Evolutionary conservation across 495 filamentous ascomycete genomes (phyloP).

Genomic region (Aspergillus bridgeri): DNA sequence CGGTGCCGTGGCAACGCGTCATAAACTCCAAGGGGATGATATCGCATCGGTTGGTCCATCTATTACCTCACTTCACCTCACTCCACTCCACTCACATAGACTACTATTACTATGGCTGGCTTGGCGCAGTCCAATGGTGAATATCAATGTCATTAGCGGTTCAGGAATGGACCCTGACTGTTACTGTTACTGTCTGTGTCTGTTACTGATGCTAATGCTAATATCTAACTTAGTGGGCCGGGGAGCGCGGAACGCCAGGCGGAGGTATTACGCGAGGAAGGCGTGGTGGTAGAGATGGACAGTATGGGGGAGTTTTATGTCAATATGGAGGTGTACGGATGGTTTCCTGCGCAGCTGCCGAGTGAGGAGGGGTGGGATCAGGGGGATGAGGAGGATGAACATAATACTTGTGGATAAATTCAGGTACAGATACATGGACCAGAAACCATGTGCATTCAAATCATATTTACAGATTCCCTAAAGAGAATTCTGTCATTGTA

Average conservation of each 20-base stretch:
- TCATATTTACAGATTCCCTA: conserved; percentile 15
- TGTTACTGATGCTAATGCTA: no score
- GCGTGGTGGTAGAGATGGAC: conserved; percentile 61
- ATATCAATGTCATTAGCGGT: no score
- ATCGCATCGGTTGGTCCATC: conserved; percentile 64
- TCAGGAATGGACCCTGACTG: no score
- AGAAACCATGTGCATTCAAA: conserved; percentile 1
- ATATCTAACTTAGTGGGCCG: no score
- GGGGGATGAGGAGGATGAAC: conserved; percentile 8
- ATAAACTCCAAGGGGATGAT: conserved; percentile 84
- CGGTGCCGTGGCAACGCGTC: conserved; percentile 93
- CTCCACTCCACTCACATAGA: no score
- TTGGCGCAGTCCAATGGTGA: no score
- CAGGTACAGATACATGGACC: neutral
- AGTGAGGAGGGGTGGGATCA: conserved; percentile 29
- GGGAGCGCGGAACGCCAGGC: conserved; percentile 69
- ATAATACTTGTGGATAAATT: neutral
- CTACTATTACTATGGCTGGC: no score
- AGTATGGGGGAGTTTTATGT: conserved; percentile 69
- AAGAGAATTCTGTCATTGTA: conserved; percentile 12
- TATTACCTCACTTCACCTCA: no score
- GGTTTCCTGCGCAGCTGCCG: conserved; percentile 61
- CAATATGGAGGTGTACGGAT: conserved; percentile 64
- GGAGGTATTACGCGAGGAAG: conserved; percentile 60
- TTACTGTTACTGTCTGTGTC: no score